Evolutionary conservation across 164 flowering plant species (phyloP).

Genomic region (Aristolochia fimbriata): DNA sequence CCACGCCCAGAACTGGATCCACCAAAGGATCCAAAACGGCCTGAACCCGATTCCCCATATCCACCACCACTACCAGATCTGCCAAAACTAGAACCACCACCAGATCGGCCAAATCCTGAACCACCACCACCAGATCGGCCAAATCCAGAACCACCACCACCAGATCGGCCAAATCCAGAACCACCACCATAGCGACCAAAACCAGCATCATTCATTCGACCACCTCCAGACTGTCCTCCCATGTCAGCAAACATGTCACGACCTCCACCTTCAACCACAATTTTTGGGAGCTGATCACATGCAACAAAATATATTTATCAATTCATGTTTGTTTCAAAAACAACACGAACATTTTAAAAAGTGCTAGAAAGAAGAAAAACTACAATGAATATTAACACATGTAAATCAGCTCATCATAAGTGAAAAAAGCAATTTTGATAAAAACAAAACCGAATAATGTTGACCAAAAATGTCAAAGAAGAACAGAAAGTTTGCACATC

Average conservation of each 20-base stretch:
- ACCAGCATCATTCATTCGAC: constrained; percentile 15
- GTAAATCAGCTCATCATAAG: too few species aligned
- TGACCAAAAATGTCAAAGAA: too few species aligned
- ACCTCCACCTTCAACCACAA: constrained; percentile 36
- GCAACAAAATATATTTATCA: neutral
- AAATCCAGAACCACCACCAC: constrained; percentile 10
- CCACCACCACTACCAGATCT: constrained; percentile 5
- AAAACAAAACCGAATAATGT: too few species aligned
- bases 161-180: constrained; percentile 7
- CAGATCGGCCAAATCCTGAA: constrained; percentile 3
- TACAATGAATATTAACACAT: too few species aligned
- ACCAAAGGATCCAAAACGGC: constrained; percentile 13
- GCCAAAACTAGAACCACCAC: constrained; percentile 4
- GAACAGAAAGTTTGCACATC: too few species aligned
- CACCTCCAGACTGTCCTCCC: constrained; percentile 33
- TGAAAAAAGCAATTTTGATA: too few species aligned
- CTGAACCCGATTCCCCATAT: constrained; percentile 12
- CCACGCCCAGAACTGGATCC: constrained; percentile 15
- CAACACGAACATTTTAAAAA: neutral
- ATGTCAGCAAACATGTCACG: constrained; percentile 30
- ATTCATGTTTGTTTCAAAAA: too few species aligned
- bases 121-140: constrained; percentile 9
- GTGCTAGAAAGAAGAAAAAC: too few species aligned
- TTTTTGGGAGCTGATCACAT: constrained; percentile 52
- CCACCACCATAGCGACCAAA: constrained; percentile 8